phyloP scores from a whole-genome alignment of 495 filamentous ascomycete genomes.

The Lophiostoma macrostomum region DNA sequence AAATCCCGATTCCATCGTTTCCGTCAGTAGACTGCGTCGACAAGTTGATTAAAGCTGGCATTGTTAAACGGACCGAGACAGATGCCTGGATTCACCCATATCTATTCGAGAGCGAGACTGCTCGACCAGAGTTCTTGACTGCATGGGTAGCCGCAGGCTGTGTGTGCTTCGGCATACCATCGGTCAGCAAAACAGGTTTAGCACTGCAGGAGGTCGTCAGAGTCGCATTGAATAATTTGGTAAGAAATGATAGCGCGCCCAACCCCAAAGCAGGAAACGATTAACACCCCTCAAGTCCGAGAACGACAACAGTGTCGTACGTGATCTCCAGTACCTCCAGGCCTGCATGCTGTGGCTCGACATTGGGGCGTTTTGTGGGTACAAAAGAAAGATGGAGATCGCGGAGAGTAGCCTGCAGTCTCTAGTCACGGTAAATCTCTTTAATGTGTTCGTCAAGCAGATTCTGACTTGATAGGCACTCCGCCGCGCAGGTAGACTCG shows the following conservation, averaged over 20 bases:
- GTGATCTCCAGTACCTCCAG: conserved; percentile 6
- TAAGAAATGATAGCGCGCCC: not conserved
- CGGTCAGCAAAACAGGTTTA: conserved; percentile 1
- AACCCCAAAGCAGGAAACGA: not conserved
- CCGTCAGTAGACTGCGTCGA: conserved; percentile 3
- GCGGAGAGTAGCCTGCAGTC: conserved; percentile 7
- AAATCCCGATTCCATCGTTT: not conserved
- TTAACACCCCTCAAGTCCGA: not conserved
- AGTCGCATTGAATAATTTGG: not conserved
- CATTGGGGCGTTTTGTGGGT: conserved; percentile 6
- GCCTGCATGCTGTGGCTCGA: conserved; percentile 9
- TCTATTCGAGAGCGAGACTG: not conserved
- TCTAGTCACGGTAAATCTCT: conserved; percentile 1
- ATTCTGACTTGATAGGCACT: not conserved
- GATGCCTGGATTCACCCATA: conserved; percentile 6
- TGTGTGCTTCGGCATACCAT: conserved; percentile 4
- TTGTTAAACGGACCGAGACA: conserved; percentile 5
- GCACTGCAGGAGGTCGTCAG: conserved; percentile 5
- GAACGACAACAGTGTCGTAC: conserved; percentile 4
- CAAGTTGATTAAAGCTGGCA: conserved; percentile 9
- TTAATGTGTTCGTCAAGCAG: not conserved
- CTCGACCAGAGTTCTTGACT: not conserved
- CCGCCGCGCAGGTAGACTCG: conserved; percentile 5
- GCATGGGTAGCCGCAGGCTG: conserved; percentile 2
- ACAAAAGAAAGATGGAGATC: conserved; percentile 6